Evolutionary conservation across 164 flowering plant species (phyloP).

Genomic region (Nelumbo lutea): DNA sequence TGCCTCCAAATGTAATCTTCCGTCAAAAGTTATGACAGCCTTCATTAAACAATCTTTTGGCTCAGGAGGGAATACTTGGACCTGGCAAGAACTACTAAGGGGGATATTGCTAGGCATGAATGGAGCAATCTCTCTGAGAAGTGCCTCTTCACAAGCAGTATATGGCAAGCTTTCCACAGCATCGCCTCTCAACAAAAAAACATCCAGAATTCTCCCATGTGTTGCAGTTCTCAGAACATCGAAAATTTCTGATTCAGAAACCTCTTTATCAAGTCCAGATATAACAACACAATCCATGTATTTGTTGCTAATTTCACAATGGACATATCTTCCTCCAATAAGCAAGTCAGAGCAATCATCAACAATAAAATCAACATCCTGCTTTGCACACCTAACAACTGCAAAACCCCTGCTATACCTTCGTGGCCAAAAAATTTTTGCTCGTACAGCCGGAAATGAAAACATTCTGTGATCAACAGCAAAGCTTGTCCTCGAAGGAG

Average conservation of each 20-base stretch:
- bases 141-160: constrained; percentile 60
- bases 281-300: constrained; percentile 40
- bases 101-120: constrained; percentile 63
- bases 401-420: constrained; percentile 67
- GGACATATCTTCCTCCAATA: constrained; percentile 47
- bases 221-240: constrained; percentile 44
- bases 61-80: constrained; percentile 67
- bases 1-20: constrained; percentile 87
- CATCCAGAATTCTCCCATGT: constrained; percentile 43
- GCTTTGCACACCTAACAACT: constrained; percentile 43
- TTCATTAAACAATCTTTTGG: constrained; percentile 51
- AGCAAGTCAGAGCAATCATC: constrained; percentile 33
- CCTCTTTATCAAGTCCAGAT: constrained; percentile 45
- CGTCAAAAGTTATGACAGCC: constrained; percentile 77
- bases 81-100: constrained; percentile 32
- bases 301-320: constrained; percentile 37
- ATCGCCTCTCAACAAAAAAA: constrained; percentile 59
- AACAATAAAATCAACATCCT: constrained; percentile 43
- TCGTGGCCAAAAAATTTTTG: constrained; percentile 87
- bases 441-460: constrained; percentile 64
- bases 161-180: constrained; percentile 44
- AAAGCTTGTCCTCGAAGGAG: constrained; percentile 36
- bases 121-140: constrained; percentile 57
- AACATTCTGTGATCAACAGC: constrained; percentile 44
- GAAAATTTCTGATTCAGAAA: constrained; percentile 57